Base-by-base conservation (phyloP, 805 yeast genomes). In the Lipomyces sp. region DNA sequence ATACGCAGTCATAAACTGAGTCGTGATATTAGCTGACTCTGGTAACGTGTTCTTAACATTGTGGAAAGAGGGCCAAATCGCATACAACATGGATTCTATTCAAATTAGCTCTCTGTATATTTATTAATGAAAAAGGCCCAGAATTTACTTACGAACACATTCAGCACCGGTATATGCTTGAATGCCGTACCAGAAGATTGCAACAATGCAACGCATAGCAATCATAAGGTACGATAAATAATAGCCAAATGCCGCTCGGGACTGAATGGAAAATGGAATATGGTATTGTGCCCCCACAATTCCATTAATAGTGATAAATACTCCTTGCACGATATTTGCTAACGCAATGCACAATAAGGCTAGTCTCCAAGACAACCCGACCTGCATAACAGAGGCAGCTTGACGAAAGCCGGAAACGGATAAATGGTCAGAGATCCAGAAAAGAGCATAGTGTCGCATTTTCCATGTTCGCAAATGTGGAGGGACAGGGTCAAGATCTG, bases 281-380 rank as follows among this genome's bases (percentile, higher is more conserved):
- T 76, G 80, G 62, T 71, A 77, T n/a, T 69, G 67, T 4, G 73
- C 69, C 31, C 81, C 81, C 11, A 70, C 72, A 62, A 71, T 69
- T 23, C 78, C 76, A 50, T 74, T 74, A 4, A 70, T 61, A 5
- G 72, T 61, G 5, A 78, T 74, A 26, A 72, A 63, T 2, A 65
- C 53, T 28, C 71, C 68, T 48, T 74, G 70, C 36, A 77, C 57
- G 6, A 66, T 24, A 43, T 73, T 71, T 3, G 72, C 79, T 14
- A 77, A 45, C 16, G 73, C 66, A 16, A 73, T 65, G 14, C 67
- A 65, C 2, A 74, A 72, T 74, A 76, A 72, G 2, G 76, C 62
- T 47, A 73, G 68, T 57, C 73, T 65, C 4, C 74, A 73, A 34
- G 68, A 66, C 7, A 73, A 59, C 0, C 80, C 81, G 19, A 74